Percentiles rank a stretch among this genome's conserved stretches.
phyloP scores from a whole-genome alignment of 495 filamentous ascomycete genomes.

The Thozetella sp. region DNA sequence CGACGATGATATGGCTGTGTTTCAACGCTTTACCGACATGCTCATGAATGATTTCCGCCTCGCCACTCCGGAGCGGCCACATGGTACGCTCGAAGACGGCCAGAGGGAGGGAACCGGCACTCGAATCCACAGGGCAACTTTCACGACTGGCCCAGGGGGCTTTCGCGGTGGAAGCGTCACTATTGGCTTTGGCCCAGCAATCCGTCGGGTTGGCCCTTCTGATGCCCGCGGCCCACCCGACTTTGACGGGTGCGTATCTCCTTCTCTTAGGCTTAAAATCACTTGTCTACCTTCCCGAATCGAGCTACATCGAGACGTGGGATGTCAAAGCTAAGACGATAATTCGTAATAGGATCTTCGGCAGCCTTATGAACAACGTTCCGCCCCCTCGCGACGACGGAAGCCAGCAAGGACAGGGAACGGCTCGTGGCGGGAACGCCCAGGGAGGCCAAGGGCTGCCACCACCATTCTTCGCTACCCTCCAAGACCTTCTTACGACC shows the following conservation, averaged over 20 bases:
- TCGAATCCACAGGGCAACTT: not conserved
- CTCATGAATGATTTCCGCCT: constrained; percentile 25
- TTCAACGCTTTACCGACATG: constrained; percentile 44
- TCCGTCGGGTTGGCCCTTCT: not conserved
- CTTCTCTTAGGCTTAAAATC: not conserved
- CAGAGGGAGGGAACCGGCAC: not conserved
- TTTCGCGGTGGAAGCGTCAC: constrained; percentile 14
- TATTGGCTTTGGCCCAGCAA: constrained; percentile 20
- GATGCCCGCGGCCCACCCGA: constrained; percentile 4
- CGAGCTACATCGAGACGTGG: constrained; percentile 4
- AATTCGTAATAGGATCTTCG: not conserved
- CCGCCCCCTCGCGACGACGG: constrained; percentile 5
- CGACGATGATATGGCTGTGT: constrained; percentile 30
- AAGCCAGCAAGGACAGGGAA: constrained; percentile 5
- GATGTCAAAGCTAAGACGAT: not conserved
- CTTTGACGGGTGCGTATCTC: constrained; percentile 17
- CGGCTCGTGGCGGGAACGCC: constrained; percentile 7
- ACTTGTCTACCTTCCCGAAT: not conserved
- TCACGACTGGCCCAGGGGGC: not conserved
- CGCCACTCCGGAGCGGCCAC: not conserved
- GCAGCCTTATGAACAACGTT: constrained; percentile 9
- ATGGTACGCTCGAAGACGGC: not conserved
- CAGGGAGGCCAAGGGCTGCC: constrained; percentile 14
- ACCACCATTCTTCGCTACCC: constrained; percentile 21
- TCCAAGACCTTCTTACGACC: constrained; percentile 45